phyloP scores from a whole-genome alignment of 1,284 basidiomycete genomes.

The Lignosus rhinocerotis region DNA sequence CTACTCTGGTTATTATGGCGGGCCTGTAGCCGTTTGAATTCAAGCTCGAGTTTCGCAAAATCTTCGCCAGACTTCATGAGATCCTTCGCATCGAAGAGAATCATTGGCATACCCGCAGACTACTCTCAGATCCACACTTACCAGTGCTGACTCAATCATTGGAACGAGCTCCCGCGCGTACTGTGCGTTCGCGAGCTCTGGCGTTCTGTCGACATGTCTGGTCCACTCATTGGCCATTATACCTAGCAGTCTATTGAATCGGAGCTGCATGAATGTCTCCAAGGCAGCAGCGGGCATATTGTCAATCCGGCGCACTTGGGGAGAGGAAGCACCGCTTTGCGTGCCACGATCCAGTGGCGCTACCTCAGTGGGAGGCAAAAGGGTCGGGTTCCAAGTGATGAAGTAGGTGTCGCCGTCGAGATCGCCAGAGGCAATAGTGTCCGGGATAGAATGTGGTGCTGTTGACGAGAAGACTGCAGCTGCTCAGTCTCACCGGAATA shows the following conservation, averaged over 20 bases:
- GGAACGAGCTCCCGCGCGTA: slow-evolving; percentile 13
- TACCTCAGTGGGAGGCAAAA: slow-evolving; percentile 9
- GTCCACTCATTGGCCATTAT: slow-evolving; percentile 22
- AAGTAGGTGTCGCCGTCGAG: slow-evolving; percentile 28
- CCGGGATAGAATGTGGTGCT: slow-evolving; percentile 19
- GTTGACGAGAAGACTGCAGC: slow-evolving; percentile 23
- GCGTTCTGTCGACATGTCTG: slow-evolving; percentile 10
- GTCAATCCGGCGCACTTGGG: not conserved
- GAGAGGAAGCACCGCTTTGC: not conserved
- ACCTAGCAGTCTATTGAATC: slow-evolving; percentile 17
- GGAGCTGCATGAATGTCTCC: slow-evolving; percentile 22
- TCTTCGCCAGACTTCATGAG: slow-evolving; percentile 24
- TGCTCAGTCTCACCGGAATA: not conserved
- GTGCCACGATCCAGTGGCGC: slow-evolving; percentile 3
- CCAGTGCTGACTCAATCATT: slow-evolving; percentile 23
- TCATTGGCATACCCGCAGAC: too few relatives aligned
- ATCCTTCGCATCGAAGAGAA: slow-evolving; percentile 13
- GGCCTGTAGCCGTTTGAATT: slow-evolving; percentile 2
- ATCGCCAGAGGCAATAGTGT: slow-evolving; percentile 26
- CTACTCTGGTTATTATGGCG: not conserved
- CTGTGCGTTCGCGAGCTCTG: slow-evolving; percentile 14
- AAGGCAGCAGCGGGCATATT: slow-evolving; percentile 17
- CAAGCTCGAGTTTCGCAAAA: slow-evolving; percentile 6
- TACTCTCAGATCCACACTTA: not conserved
- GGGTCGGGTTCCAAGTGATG: slow-evolving; percentile 20